phyloP scores from a whole-genome alignment of 2,329 filamentous ascomycete genomes.

The Xylaria hypoxylon region DNA sequence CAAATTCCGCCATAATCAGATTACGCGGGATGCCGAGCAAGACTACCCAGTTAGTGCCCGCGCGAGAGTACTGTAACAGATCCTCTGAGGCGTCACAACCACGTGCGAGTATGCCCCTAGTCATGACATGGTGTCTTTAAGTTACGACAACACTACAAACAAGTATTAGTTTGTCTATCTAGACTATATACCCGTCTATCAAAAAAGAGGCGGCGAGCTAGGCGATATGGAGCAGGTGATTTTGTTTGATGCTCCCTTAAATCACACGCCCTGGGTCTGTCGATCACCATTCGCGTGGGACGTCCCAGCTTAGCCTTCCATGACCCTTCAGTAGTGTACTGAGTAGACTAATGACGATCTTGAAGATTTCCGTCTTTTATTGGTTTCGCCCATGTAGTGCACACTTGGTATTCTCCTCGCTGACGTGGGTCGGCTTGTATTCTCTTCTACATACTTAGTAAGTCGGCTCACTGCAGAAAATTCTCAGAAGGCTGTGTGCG shows the following conservation, averaged over 20 bases:
- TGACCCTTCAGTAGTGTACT: neutral
- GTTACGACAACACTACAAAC: no score
- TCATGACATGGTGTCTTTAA: neutral
- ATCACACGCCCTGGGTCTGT: conserved; percentile 2
- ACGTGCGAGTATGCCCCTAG: conserved; percentile 18
- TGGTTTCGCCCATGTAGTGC: neutral
- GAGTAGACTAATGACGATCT: neutral
- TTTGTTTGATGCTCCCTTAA: conserved; percentile 3
- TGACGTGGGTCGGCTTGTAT: conserved; percentile 11
- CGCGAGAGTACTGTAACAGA: neutral
- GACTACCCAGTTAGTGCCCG: neutral
- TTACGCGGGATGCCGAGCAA: conserved; percentile 19
- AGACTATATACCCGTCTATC: neutral
- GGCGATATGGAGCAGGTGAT: conserved; percentile 31
- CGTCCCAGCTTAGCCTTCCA: conserved; percentile 1
- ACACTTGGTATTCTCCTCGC: neutral
- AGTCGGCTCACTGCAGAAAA: conserved; percentile 1
- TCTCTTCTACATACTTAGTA: neutral
- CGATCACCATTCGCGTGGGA: conserved; percentile 25
- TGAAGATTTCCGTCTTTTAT: neutral
- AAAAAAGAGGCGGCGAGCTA: conserved; percentile 8
- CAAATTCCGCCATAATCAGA: conserved; percentile 12
- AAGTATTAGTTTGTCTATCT: neutral
- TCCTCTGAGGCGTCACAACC: conserved; percentile 21
- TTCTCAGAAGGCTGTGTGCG: neutral